phyloP scores from a whole-genome alignment of 2,329 filamentous ascomycete genomes.

The Aspergillus sp. region DNA sequence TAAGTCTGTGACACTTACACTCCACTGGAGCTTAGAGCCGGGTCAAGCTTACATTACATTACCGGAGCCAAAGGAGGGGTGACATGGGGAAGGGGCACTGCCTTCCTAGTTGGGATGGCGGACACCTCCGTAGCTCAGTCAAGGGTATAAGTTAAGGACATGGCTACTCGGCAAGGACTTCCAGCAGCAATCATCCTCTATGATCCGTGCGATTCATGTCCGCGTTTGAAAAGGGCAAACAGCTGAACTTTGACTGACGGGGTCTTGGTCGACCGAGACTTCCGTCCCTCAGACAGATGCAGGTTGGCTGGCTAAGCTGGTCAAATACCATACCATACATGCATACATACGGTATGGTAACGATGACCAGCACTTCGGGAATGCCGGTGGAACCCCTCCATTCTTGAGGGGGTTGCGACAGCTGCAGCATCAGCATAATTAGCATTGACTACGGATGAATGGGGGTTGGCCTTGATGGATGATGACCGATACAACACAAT shows the following conservation, averaged over 20 bases:
- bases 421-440: constrained; percentile 14
- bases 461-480: not conserved
- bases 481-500: not conserved
- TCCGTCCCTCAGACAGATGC: not conserved
- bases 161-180: not conserved
- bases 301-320: not conserved
- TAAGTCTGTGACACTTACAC: constrained; percentile 13
- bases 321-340: constrained; percentile 9
- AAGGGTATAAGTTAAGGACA: not conserved
- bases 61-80: constrained; percentile 8
- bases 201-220: not conserved
- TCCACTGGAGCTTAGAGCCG: constrained; percentile 11
- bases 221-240: not conserved
- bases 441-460: constrained; percentile 8
- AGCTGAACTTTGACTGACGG: not conserved
- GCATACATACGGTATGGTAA: constrained; percentile 8
- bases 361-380: constrained; percentile 19
- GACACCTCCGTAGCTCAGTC: not conserved
- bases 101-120: not conserved
- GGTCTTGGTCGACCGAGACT: not conserved
- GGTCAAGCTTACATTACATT: constrained; percentile 16
- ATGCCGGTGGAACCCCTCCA: constrained; percentile 19
- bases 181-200: not conserved
- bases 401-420: constrained; percentile 17
- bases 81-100: not conserved